Conservation (phyloP, 1,284 basidiomycete genomes). For the Irpex sp. region DNA sequence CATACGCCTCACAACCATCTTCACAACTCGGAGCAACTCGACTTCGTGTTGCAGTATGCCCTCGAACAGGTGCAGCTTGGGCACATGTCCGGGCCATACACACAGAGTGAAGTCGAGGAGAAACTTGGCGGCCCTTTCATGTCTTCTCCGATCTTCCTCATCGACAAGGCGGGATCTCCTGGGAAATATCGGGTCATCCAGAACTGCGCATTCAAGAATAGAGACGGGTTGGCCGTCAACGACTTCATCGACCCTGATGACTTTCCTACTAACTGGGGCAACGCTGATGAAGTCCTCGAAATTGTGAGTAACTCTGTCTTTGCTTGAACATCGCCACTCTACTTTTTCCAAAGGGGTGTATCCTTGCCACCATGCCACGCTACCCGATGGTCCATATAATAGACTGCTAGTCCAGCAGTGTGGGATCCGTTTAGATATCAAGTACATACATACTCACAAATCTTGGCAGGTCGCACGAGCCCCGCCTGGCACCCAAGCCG, state of each 20-base stretch:
- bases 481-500: conserved; percentile 27
- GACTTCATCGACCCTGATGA: conserved; percentile 24
- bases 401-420: not conserved
- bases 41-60: not conserved
- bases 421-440: not conserved
- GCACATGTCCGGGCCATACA: not conserved
- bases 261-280: conserved; percentile 27
- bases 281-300: conserved; percentile 21
- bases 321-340: not conserved
- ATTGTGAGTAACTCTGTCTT: conserved; percentile 24
- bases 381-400: not conserved
- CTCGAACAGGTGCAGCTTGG: not conserved
- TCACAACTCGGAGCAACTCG: not conserved
- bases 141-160: conserved; percentile 20
- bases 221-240: conserved; percentile 22
- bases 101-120: conserved; percentile 6
- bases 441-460: not conserved
- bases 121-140: conserved; percentile 23
- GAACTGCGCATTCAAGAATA: not conserved
- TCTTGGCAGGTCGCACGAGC: conserved; percentile 23
- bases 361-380: not conserved
- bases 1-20: not conserved
- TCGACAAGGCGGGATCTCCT: conserved; percentile 1
- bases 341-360: not conserved
- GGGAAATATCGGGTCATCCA: conserved; percentile 11